A percentile compares a stretch with the other conserved stretches of the same genome.
Conservation (phyloP, 371 early-diverging fungal species). For the Mortierella sp. region DNA sequence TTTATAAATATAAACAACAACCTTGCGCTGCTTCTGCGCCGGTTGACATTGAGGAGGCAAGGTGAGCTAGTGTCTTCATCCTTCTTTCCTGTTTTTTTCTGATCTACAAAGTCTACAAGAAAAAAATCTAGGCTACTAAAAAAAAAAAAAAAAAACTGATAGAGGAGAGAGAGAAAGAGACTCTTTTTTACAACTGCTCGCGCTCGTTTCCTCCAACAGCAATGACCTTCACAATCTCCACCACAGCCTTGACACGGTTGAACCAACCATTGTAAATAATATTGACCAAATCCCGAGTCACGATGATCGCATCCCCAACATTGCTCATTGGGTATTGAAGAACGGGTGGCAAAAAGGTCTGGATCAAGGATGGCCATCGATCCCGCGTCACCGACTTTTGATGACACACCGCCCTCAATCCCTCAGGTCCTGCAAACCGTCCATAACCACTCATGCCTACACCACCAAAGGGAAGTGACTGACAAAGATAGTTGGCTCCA, state of each 20-base stretch:
- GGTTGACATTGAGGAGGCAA: no score
- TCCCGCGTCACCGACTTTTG: constrained; percentile 80
- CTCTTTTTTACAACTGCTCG: constrained; percentile 5
- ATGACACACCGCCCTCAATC: constrained; percentile 77
- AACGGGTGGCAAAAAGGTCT: constrained; percentile 77
- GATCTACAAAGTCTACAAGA: no score
- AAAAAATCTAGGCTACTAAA: no score
- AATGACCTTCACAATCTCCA: constrained; percentile 43
- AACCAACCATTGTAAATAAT: constrained; percentile 48
- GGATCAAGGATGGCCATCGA: constrained; percentile 70
- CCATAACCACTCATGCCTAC: constrained; percentile 86
- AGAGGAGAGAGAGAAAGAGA: neutral
- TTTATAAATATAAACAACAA: no score
- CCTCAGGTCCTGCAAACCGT: constrained; percentile 82
- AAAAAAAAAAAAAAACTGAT: neutral
- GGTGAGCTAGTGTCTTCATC: no score
- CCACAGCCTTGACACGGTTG: constrained; percentile 26
- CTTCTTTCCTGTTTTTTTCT: no score
- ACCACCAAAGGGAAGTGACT: constrained; percentile 87
- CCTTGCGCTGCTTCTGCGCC: no score
- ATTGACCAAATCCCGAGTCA: constrained; percentile 41
- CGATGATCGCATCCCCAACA: constrained; percentile 51
- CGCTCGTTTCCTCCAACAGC: constrained; percentile 37
- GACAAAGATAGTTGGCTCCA: constrained; percentile 86
- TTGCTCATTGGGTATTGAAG: constrained; percentile 71